These are phyloP conservation scores for Ophiostoma sp. DNA, from an alignment of 2,329 filamentous ascomycete species.

Conservation along the genomic window DNA sequence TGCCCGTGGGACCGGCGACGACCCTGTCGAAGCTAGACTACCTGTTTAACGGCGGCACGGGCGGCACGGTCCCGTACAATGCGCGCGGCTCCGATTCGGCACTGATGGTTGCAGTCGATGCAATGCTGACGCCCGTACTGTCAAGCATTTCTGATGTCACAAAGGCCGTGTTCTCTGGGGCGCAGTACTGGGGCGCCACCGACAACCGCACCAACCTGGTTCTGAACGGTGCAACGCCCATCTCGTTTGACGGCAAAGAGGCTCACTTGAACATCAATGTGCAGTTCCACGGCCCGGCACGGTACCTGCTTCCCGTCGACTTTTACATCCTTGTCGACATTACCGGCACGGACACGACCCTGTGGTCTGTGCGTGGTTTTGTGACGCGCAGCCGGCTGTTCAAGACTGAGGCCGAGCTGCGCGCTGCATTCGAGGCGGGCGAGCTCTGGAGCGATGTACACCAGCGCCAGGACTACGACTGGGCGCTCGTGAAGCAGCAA, in stretches of 20 bases:
- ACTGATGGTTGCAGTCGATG: slow-evolving; percentile 33
- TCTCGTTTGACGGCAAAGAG: slow-evolving; percentile 38
- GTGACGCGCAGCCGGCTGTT: slow-evolving; percentile 40
- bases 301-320: slow-evolving; percentile 41
- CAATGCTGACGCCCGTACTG: slow-evolving; percentile 36
- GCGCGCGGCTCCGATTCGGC: slow-evolving; percentile 34
- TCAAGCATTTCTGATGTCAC: slow-evolving; percentile 39
- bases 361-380: slow-evolving; percentile 40
- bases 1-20: slow-evolving; percentile 39
- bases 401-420: slow-evolving; percentile 33
- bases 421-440: slow-evolving; percentile 36
- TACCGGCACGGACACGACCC: slow-evolving; percentile 40
- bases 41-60: slow-evolving; percentile 40
- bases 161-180: slow-evolving; percentile 35
- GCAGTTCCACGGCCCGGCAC: slow-evolving; percentile 36
- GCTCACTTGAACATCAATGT: slow-evolving; percentile 40
- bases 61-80: slow-evolving; percentile 36
- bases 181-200: slow-evolving; percentile 32
- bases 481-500: slow-evolving; percentile 35
- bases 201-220: slow-evolving; percentile 33
- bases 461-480: slow-evolving; percentile 34
- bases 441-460: slow-evolving; percentile 35
- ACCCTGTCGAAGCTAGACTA: slow-evolving; percentile 39
- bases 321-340: slow-evolving; percentile 42
- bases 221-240: slow-evolving; percentile 35